Percentiles rank a stretch among this genome's conserved stretches.
Conservation (phyloP, 306 rosid species). For the Cucumis melo region DNA sequence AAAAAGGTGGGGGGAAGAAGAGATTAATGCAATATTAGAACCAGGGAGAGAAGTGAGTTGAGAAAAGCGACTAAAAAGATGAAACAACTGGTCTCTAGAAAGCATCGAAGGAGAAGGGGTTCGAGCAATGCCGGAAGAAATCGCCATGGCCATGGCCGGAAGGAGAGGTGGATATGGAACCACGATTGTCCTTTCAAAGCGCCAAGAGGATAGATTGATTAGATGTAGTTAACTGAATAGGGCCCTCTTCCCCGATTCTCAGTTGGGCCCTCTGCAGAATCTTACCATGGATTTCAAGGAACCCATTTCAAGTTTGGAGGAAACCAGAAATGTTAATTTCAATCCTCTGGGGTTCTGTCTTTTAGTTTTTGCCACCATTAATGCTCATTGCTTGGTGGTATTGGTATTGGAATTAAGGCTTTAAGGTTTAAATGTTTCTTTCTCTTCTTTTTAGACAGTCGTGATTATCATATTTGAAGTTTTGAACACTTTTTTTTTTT, state of each 20-base stretch:
- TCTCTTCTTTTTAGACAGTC: too few species aligned
- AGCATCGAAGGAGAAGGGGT: slow-evolving; percentile 24
- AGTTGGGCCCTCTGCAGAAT: not conserved
- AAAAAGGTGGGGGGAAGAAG: not conserved
- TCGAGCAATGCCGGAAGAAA: slow-evolving; percentile 11
- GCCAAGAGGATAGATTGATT: not conserved
- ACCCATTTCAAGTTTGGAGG: not conserved
- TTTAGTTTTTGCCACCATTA: too few species aligned
- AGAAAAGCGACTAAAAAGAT: slow-evolving; percentile 57
- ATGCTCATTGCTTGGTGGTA: too few species aligned
- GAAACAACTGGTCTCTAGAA: slow-evolving; percentile 43
- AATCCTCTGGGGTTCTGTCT: too few species aligned
- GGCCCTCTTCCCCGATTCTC: not conserved
- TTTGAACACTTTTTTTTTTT: too few species aligned
- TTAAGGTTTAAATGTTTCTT: too few species aligned
- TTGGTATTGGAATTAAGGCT: too few species aligned
- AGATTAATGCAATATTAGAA: not conserved
- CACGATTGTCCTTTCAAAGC: not conserved
- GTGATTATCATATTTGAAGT: too few species aligned
- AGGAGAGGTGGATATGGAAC: not conserved
- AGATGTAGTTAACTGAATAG: not conserved
- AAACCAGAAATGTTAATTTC: not conserved
- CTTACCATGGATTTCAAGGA: not conserved
- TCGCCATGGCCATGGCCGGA: not conserved
- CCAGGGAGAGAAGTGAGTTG: slow-evolving; percentile 61